Base-by-base conservation (phyloP, 2,329 filamentous ascomycete genomes). In the Talaromyces sp. region DNA sequence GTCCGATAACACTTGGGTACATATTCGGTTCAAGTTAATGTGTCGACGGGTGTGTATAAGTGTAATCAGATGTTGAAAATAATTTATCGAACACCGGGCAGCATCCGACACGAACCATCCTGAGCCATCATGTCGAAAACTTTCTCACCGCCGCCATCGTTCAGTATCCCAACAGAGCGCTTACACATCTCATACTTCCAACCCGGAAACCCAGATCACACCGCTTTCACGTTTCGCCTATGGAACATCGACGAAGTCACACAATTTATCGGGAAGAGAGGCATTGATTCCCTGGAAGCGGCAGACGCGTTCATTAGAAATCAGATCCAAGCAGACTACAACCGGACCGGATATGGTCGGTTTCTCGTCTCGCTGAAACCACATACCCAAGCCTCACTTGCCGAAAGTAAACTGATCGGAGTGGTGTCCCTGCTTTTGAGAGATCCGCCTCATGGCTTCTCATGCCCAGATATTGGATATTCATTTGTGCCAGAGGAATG, bases 391-490 rank as follows among this genome's bases (percentile, higher is more conserved):
- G 60, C 59, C 19, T 47, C 63, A 27, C 63, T 62, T 11, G 59
- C 45, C 13, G 48, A 62, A 50, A 63, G 66, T 43, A 62, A 45
- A 35, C 27, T 31, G 8, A 68, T 72, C 24, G 70, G 70, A 6
- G 60, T 47, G 2, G 69, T 70, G 1, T 71, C 70, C 0, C 63
- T 71, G 5, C 64, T 69, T 59, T 68, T 68, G 33, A 66, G 70
- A 1, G 48, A 66, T 16, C 66, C 68, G 3, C 68, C 69, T 13
- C 61, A 59, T 10, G 70, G 67, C 3, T 71, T 71, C 45, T 5
- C 33, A 13, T 19, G 7, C 4, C 64, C 64, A 3, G 72, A 73
- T 63, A 63, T 74, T 24, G 71, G 72, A 19, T 73, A 67, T 63
- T 63, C 68, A 3, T 65, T 73, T 9, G 39, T 72, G 19, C 68